phyloP scores from a whole-genome alignment of 2,329 filamentous ascomycete species.

The Drechslera avenae region DNA sequence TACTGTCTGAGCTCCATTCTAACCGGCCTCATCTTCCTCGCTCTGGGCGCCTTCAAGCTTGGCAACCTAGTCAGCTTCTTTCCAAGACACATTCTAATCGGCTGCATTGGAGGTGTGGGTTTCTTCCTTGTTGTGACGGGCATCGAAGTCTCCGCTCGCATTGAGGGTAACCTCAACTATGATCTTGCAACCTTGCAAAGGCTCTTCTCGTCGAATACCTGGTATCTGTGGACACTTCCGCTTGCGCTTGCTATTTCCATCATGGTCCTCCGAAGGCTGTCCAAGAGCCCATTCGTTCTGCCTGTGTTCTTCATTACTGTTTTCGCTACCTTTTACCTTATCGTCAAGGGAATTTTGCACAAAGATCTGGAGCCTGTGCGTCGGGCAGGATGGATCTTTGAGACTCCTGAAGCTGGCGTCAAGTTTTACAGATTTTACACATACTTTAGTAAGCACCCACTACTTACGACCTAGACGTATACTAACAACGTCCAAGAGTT shows the following conservation, averaged over 20 bases:
- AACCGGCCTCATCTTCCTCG: slow-evolving; percentile 88
- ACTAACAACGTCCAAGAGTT: slow-evolving; percentile 64
- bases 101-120: slow-evolving; percentile 95
- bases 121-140: slow-evolving; percentile 93
- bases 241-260: slow-evolving; percentile 76
- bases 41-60: slow-evolving; percentile 84
- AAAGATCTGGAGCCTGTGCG: slow-evolving; percentile 72
- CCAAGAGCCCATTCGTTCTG: slow-evolving; percentile 82
- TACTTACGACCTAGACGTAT: not conserved
- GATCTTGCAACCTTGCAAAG: slow-evolving; percentile 75
- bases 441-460: slow-evolving; percentile 74
- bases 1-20: slow-evolving; percentile 90
- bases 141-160: slow-evolving; percentile 87
- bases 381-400: slow-evolving; percentile 85
- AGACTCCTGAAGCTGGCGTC: slow-evolving; percentile 79
- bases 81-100: slow-evolving; percentile 91
- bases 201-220: slow-evolving; percentile 73
- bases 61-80: slow-evolving; percentile 97
- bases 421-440: slow-evolving; percentile 99
- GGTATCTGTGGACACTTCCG: slow-evolving; percentile 83
- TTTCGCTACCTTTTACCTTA: slow-evolving; percentile 76
- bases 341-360: slow-evolving; percentile 71
- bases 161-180: slow-evolving; percentile 85
- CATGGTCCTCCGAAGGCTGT: slow-evolving; percentile 74
- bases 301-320: slow-evolving; percentile 85